A percentile compares a stretch with the other conserved stretches of the same genome.
These are phyloP conservation scores for Phytophthora nicotianae DNA, from an alignment of 352 stramenopile genomes.

Conservation along the genomic window DNA sequence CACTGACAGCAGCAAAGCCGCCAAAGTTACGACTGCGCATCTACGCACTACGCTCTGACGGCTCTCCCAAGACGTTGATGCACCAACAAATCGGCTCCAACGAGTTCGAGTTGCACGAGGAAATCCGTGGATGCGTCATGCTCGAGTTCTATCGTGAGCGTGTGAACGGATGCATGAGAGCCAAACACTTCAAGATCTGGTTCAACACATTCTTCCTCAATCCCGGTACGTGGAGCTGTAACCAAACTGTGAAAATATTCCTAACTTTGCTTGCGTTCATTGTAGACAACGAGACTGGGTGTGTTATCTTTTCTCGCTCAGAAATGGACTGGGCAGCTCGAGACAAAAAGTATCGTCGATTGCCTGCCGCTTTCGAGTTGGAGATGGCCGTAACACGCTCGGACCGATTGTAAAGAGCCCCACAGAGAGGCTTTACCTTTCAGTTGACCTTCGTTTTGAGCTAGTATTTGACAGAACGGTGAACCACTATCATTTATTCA, in stretches of 20 bases:
- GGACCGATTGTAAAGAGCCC: slow-evolving; percentile 10
- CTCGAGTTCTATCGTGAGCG: slow-evolving; percentile 61
- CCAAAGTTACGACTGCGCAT: slow-evolving; percentile 58
- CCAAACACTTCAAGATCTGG: slow-evolving; percentile 80
- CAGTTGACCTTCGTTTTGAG: not conserved
- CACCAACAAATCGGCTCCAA: slow-evolving; percentile 59
- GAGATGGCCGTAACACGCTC: slow-evolving; percentile 46
- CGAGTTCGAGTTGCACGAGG: slow-evolving; percentile 49
- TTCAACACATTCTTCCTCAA: slow-evolving; percentile 70
- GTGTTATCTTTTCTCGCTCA: slow-evolving; percentile 44
- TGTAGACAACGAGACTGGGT: slow-evolving; percentile 43
- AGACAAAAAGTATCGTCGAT: slow-evolving; percentile 64
- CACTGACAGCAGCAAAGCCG: slow-evolving; percentile 37
- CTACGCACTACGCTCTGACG: slow-evolving; percentile 37
- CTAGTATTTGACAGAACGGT: not conserved
- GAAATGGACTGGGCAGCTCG: slow-evolving; percentile 73
- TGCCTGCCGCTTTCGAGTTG: slow-evolving; percentile 71
- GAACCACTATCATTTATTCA: slow-evolving; percentile 2
- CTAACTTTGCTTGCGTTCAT: not conserved
- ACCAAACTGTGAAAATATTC: not conserved
- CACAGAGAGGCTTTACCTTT: not conserved
- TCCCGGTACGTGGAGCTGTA: slow-evolving; percentile 24
- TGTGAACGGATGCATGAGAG: slow-evolving; percentile 43
- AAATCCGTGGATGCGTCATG: slow-evolving; percentile 57
- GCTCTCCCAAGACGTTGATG: slow-evolving; percentile 41